These are phyloP conservation scores for Helicocarpus griseus DNA, from an alignment of 2,329 filamentous ascomycete species.

Conservation along the genomic window DNA sequence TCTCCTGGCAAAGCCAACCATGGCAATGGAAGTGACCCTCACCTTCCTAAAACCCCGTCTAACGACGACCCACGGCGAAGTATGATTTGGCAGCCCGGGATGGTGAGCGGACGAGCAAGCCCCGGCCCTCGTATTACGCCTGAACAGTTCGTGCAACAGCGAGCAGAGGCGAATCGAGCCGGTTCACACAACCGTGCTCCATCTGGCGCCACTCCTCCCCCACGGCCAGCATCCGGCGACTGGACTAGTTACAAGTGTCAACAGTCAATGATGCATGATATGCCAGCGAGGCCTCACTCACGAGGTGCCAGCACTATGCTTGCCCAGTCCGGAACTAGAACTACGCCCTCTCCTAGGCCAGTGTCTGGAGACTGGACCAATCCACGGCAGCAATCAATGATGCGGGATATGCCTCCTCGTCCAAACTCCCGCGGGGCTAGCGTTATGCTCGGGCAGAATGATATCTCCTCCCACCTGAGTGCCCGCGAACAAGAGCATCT, in stretches of 20 bases:
- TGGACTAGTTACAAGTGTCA: slow-evolving; percentile 26
- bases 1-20: slow-evolving; percentile 8
- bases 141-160: slow-evolving; percentile 76
- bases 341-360: slow-evolving; percentile 27
- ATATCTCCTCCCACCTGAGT: slow-evolving; percentile 56
- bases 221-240: slow-evolving; percentile 30
- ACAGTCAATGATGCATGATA: slow-evolving; percentile 26
- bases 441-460: slow-evolving; percentile 40
- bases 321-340: slow-evolving; percentile 40
- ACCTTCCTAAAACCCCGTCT: slow-evolving; percentile 29
- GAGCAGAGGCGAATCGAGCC: slow-evolving; percentile 48
- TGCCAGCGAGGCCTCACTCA: slow-evolving; percentile 50
- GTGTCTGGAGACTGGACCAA: slow-evolving; percentile 31
- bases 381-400: slow-evolving; percentile 26
- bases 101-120: slow-evolving; percentile 36
- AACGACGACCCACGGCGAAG: slow-evolving; percentile 51
- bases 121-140: slow-evolving; percentile 54
- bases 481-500: slow-evolving; percentile 83
- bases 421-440: slow-evolving; percentile 53
- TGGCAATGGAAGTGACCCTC: slow-evolving; percentile 19
- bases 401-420: slow-evolving; percentile 33
- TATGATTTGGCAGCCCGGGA: slow-evolving; percentile 70
- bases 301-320: slow-evolving; percentile 48
- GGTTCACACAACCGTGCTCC: slow-evolving; percentile 54
- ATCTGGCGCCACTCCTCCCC: slow-evolving; percentile 35